Conservation (phyloP, 1,284 basidiomycete species). For the Microbotryomycetes sp. region DNA sequence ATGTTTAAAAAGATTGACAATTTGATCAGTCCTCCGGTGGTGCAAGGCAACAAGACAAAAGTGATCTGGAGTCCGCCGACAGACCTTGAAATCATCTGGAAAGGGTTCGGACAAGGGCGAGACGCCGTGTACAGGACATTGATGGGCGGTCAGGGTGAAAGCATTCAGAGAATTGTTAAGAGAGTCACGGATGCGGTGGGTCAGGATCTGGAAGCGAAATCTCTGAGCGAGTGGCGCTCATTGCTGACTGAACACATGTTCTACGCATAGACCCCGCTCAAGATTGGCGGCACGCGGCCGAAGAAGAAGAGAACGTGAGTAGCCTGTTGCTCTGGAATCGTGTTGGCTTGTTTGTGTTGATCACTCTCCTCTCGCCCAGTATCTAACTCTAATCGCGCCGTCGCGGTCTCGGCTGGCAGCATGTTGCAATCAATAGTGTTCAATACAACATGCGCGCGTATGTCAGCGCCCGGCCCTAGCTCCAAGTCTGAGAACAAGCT, state of each 20-base stretch:
- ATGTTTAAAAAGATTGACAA: constrained; percentile 41
- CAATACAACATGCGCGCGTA: too few species aligned
- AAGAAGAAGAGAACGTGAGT: constrained; percentile 41
- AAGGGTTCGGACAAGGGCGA: constrained; percentile 43
- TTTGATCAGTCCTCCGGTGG: constrained; percentile 20
- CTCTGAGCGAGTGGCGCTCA: too few species aligned
- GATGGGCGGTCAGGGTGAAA: constrained; percentile 38
- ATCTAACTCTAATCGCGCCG: too few species aligned
- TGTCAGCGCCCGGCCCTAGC: too few species aligned
- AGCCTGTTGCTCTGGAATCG: too few species aligned
- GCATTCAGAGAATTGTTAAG: constrained; percentile 35
- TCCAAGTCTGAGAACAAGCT: too few species aligned
- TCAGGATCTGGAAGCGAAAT: neutral
- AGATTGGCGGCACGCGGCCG: constrained; percentile 43
- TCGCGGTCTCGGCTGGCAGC: too few species aligned
- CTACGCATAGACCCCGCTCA: constrained; percentile 39
- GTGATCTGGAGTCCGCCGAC: constrained; percentile 34
- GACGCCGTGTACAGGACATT: constrained; percentile 43
- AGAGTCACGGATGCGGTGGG: constrained; percentile 40
- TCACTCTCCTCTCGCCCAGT: too few species aligned
- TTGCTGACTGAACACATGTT: neutral
- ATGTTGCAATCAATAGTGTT: too few species aligned
- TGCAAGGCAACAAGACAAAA: constrained; percentile 24
- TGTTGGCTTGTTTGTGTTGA: too few species aligned
- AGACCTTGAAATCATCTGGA: constrained; percentile 41